Evolutionary conservation across 345 rosid species (phyloP).

Genomic region (Euphorbia peplus): DNA sequence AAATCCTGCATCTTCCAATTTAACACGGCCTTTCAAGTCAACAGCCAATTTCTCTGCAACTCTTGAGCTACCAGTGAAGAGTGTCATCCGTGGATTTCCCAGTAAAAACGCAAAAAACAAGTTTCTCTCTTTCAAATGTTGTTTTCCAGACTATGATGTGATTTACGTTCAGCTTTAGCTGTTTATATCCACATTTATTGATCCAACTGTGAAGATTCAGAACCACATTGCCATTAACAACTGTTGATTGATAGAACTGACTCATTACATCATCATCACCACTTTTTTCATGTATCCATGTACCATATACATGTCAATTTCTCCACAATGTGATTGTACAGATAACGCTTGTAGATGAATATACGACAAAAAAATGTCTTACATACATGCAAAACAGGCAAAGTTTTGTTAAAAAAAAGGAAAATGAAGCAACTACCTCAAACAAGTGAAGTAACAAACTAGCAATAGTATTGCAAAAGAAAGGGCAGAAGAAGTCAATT

Average conservation of each 20-base stretch:
- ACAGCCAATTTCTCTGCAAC: conserved; percentile 91
- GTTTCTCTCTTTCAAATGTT: background rate
- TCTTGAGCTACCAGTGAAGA: conserved; percentile 97
- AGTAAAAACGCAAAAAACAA: conserved; percentile 22
- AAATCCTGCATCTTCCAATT: conserved; percentile 98
- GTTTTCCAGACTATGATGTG: background rate
- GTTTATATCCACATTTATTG: too few relatives aligned
- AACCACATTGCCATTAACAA: too few relatives aligned
- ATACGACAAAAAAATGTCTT: background rate
- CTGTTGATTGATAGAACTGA: too few relatives aligned
- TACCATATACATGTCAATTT: too few relatives aligned
- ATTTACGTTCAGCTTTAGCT: too few relatives aligned
- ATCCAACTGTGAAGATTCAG: too few relatives aligned
- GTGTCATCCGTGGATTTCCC: conserved; percentile 95
- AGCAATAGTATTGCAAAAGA: background rate
- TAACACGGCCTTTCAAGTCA: conserved; percentile 83
- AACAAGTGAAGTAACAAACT: background rate
- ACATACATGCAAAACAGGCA: background rate
- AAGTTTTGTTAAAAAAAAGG: background rate
- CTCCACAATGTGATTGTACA: too few relatives aligned
- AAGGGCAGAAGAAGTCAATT: background rate
- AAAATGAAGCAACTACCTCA: background rate
- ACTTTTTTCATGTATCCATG: too few relatives aligned
- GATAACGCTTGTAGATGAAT: too few relatives aligned
- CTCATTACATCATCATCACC: too few relatives aligned